phyloP scores from a whole-genome alignment of 306 rosid species.

The Begonia masoniana region DNA sequence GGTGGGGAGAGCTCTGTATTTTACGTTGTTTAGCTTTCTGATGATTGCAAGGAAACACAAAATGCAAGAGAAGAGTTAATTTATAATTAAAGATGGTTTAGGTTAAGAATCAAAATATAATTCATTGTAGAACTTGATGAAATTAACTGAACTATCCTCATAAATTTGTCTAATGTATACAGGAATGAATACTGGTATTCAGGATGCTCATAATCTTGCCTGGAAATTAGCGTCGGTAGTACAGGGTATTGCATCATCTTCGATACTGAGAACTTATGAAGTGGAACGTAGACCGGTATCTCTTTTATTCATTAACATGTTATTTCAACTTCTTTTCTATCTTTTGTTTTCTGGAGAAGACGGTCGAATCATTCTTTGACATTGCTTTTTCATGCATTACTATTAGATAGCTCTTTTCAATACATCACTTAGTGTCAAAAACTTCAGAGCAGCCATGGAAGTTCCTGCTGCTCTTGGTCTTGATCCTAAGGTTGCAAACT shows the following conservation, averaged over 20 bases:
- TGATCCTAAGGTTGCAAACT: constrained; percentile 75
- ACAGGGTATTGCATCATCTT: constrained; percentile 64
- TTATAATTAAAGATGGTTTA: too few species aligned
- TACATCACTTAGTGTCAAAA: constrained; percentile 64
- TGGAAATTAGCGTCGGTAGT: constrained; percentile 86
- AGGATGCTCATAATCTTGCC: constrained; percentile 93
- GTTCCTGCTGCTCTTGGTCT: constrained; percentile 94
- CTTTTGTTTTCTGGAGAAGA: too few species aligned
- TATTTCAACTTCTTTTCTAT: constrained; percentile 5
- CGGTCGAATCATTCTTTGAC: constrained; percentile 6
- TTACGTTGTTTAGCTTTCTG: neutral
- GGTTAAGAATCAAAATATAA: too few species aligned
- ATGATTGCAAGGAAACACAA: neutral
- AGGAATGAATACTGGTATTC: constrained; percentile 99
- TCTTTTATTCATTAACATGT: constrained; percentile 11
- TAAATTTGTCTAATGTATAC: constrained; percentile 10
- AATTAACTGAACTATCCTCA: constrained; percentile 2
- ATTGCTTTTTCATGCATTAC: neutral
- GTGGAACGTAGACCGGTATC: constrained; percentile 76
- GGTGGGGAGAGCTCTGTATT: neutral
- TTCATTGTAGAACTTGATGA: neutral
- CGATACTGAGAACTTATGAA: constrained; percentile 67
- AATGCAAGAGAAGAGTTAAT: too few species aligned
- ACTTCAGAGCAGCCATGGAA: constrained; percentile 89
- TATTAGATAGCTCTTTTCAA: constrained; percentile 71